Evolutionary conservation across 177 flowering plant species (phyloP).

Genomic region (Vitis hybrid): DNA sequence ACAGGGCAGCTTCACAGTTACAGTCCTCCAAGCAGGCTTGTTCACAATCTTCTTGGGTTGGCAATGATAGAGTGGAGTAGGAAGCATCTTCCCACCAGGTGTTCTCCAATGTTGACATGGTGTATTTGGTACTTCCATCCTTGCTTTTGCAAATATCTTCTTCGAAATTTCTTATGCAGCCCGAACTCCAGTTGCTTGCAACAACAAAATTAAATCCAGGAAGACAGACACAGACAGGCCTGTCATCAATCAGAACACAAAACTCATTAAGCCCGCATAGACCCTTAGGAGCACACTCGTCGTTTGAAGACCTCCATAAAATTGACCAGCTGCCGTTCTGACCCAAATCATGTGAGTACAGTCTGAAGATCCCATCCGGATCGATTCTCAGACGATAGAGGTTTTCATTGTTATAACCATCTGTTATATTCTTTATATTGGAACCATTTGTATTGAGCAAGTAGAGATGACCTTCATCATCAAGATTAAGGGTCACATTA

Average conservation of each 20-base stretch:
- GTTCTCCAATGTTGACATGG: background rate
- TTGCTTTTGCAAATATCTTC: too few species aligned
- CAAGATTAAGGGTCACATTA: conserved; percentile 9
- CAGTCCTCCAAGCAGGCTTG: too few species aligned
- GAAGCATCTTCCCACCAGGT: conserved; percentile 17
- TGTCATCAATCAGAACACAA: background rate
- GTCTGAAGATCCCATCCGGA: conserved; percentile 12
- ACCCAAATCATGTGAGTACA: conserved; percentile 2
- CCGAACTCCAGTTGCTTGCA: too few species aligned
- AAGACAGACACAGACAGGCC: too few species aligned
- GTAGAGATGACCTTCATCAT: conserved; percentile 10
- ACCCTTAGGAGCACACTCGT: conserved; percentile 5
- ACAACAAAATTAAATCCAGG: background rate
- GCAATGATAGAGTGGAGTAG: too few species aligned
- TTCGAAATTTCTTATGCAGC: background rate
- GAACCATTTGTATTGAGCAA: background rate
- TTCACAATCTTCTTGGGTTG: too few species aligned
- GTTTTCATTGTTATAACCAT: background rate
- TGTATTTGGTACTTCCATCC: too few species aligned
- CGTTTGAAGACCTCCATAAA: background rate
- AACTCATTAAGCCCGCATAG: conserved; percentile 11
- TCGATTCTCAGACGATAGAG: conserved; percentile 4
- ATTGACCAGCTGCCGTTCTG: conserved; percentile 6
- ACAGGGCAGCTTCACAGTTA: too few species aligned
- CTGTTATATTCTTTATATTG: background rate